These are phyloP conservation scores for Epicoccum nigrum DNA, from an alignment of 2,329 filamentous ascomycete genomes.

Conservation along the genomic window DNA sequence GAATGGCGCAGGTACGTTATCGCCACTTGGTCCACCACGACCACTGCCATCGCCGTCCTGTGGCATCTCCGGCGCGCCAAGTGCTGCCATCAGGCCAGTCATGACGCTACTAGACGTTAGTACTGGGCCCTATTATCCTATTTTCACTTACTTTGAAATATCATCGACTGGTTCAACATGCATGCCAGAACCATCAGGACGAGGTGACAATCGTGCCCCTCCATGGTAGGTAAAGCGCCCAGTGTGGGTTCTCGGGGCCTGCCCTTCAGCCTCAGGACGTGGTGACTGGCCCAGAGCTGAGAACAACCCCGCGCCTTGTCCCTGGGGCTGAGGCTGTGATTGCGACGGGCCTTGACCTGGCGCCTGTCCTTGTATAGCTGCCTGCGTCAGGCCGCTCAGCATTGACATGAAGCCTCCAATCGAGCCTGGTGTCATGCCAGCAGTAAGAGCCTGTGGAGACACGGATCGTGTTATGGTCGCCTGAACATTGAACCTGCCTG, in stretches of 20 bases:
- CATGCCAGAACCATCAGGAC: slow-evolving; percentile 59
- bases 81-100: slow-evolving; percentile 41
- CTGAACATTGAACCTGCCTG: slow-evolving; percentile 43
- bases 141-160: slow-evolving; percentile 40
- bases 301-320: slow-evolving; percentile 25
- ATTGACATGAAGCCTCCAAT: slow-evolving; percentile 55
- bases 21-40: slow-evolving; percentile 10
- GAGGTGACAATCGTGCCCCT: slow-evolving; percentile 53
- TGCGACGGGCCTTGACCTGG: slow-evolving; percentile 7
- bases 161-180: slow-evolving; percentile 55
- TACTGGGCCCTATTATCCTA: slow-evolving; percentile 42
- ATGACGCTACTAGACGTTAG: slow-evolving; percentile 39
- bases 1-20: slow-evolving; percentile 45
- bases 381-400: slow-evolving; percentile 53
- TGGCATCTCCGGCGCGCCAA: slow-evolving; percentile 32
- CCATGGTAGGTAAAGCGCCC: slow-evolving; percentile 41
- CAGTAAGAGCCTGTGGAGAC: slow-evolving; percentile 28
- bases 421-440: slow-evolving; percentile 29
- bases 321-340: slow-evolving; percentile 19
- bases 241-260: slow-evolving; percentile 22
- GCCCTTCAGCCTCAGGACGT: slow-evolving; percentile 23
- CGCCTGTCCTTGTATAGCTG: slow-evolving; percentile 26
- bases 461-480: slow-evolving; percentile 45
- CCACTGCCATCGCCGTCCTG: slow-evolving; percentile 12
- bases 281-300: slow-evolving; percentile 20